Evolutionary conservation across 1,284 basidiomycete genomes (phyloP).

Genomic region (Irpex rosettiformis): DNA sequence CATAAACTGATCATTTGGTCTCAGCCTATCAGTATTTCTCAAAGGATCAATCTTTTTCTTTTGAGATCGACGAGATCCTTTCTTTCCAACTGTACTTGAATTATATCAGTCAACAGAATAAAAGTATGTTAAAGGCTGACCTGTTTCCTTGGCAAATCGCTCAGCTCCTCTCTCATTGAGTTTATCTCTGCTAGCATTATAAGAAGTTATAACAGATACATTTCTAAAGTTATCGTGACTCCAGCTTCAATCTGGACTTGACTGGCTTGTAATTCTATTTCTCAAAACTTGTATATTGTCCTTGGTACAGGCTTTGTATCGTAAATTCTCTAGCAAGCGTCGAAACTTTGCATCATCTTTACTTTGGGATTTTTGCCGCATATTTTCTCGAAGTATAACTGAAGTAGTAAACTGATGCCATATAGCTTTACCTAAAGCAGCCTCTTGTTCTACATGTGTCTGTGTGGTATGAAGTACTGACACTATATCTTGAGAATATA

Average conservation of each 20-base stretch:
- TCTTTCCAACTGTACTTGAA: not conserved
- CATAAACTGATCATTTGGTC: slow-evolving; percentile 18
- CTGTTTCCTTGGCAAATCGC: slow-evolving; percentile 28
- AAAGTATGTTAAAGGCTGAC: slow-evolving; percentile 25
- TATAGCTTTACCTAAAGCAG: slow-evolving; percentile 12
- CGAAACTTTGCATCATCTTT: slow-evolving; percentile 26
- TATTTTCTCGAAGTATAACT: slow-evolving; percentile 23
- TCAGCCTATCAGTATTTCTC: slow-evolving; percentile 8
- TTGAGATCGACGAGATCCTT: not conserved
- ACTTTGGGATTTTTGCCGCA: slow-evolving; percentile 26
- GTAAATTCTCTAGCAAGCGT: slow-evolving; percentile 26
- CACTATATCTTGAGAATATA: slow-evolving; percentile 3
- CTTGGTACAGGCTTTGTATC: slow-evolving; percentile 30
- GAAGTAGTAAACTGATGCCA: slow-evolving; percentile 9
- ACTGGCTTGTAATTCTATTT: slow-evolving; percentile 16
- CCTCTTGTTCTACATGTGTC: slow-evolving; percentile 1
- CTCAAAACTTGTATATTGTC: slow-evolving; percentile 30
- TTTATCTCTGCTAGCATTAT: slow-evolving; percentile 30
- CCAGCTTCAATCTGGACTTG: slow-evolving; percentile 8
- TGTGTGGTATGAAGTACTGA: not conserved
- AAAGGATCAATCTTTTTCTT: not conserved
- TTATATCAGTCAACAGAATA: slow-evolving; percentile 25
- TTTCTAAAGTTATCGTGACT: slow-evolving; percentile 22
- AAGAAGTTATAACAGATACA: slow-evolving; percentile 30
- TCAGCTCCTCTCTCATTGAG: slow-evolving; percentile 27